These are phyloP conservation scores for Corchorus capsularis DNA, from an alignment of 345 rosid species.

Conservation along the genomic window DNA sequence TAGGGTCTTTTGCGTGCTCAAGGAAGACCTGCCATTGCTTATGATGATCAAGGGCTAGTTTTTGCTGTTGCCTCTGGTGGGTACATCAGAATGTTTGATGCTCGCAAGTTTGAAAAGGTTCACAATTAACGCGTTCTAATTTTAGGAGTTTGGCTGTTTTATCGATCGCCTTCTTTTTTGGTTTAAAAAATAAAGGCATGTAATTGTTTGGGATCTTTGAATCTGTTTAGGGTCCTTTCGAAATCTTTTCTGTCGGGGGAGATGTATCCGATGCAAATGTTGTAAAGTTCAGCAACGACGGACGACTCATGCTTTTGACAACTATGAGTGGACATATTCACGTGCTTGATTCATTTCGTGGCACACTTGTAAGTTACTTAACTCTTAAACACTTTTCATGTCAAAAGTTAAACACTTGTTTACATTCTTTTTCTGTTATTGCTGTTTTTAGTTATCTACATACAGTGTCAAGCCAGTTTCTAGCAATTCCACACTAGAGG, in stretches of 20 bases:
- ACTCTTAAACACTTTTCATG: not conserved
- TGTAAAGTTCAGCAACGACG: constrained; percentile 89
- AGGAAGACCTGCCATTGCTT: constrained; percentile 96
- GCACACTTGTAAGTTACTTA: constrained; percentile 65
- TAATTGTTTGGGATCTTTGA: constrained; percentile 28
- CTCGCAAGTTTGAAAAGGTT: constrained; percentile 94
- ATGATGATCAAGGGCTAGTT: constrained; percentile 94
- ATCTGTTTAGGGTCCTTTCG: constrained; percentile 75
- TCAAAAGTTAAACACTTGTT: not conserved
- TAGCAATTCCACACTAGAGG: constrained; percentile 80
- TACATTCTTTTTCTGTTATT: constrained; percentile 16
- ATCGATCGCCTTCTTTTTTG: not conserved
- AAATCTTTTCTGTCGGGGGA: constrained; percentile 83
- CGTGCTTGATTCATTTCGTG: constrained; percentile 90
- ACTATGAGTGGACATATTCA: constrained; percentile 89
- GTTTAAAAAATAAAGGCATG: not conserved
- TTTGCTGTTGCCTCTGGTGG: constrained; percentile 97
- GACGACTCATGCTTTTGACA: constrained; percentile 92
- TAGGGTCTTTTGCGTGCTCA: constrained; percentile 74
- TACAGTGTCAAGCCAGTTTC: constrained; percentile 84
- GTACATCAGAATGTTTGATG: constrained; percentile 86
- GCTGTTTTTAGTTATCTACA: constrained; percentile 61
- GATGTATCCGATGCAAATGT: constrained; percentile 84
- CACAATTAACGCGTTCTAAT: constrained; percentile 19
- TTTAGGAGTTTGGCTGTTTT: constrained; percentile 12